Conservation (phyloP, 805 yeast genomes). For the Suhomyces sp. region DNA sequence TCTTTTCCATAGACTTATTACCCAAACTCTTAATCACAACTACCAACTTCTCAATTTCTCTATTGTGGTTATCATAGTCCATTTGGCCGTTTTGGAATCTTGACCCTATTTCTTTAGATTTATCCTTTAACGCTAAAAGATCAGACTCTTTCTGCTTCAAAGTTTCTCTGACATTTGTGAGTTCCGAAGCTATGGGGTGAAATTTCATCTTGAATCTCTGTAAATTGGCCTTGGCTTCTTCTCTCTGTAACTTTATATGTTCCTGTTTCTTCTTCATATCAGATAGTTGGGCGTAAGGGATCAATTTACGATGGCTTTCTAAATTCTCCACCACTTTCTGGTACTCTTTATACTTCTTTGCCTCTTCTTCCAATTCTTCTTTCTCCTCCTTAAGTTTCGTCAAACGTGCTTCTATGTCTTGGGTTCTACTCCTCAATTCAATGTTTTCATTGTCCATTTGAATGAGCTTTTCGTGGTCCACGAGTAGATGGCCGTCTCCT, state of each 20-base stretch:
- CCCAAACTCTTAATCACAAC: constrained; percentile 5
- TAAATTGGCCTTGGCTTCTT: constrained; percentile 32
- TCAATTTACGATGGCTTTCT: constrained; percentile 33
- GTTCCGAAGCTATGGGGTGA: constrained; percentile 20
- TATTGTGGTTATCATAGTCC: constrained; percentile 3
- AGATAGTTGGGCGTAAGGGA: constrained; percentile 40
- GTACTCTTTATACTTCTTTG: constrained; percentile 43
- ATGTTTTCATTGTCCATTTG: constrained; percentile 43
- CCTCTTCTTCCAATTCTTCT: constrained; percentile 43
- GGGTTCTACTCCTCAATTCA: constrained; percentile 24
- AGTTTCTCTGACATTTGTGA: neutral
- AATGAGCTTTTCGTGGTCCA: constrained; percentile 56
- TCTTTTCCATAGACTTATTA: constrained; percentile 10
- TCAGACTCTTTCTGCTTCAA: neutral
- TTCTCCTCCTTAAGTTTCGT: constrained; percentile 34
- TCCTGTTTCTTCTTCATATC: constrained; percentile 34
- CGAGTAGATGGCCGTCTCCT: constrained; percentile 55
- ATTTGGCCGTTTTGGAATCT: constrained; percentile 2
- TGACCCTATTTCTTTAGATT: constrained; percentile 7
- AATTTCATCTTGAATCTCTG: constrained; percentile 20
- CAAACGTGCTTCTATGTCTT: constrained; percentile 26
- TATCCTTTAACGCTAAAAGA: neutral
- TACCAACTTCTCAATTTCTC: constrained; percentile 22
- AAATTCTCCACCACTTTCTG: constrained; percentile 42
- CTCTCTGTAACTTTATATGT: constrained; percentile 32